A percentile compares a stretch with the other conserved stretches of the same genome.
Evolutionary conservation across 768 basidiomycete genomes (phyloP).

Genomic region (Suillus variegatus): DNA sequence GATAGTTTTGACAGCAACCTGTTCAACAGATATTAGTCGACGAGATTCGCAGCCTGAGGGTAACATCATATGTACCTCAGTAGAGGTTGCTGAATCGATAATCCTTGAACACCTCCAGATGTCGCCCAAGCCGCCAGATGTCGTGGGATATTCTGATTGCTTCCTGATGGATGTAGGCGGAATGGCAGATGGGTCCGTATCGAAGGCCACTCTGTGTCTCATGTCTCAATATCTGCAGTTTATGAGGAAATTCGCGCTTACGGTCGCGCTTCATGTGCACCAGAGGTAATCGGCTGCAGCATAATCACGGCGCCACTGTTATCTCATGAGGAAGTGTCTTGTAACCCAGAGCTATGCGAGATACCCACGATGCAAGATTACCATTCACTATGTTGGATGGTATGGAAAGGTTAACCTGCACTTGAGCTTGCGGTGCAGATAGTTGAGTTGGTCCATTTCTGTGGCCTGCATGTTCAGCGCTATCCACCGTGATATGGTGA

Average conservation of each 20-base stretch:
- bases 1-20: constrained; percentile 2
- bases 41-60: not conserved
- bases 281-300: not conserved
- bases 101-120: not conserved
- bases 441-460: not conserved
- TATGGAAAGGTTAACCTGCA: not conserved
- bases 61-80: not conserved
- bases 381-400: not conserved
- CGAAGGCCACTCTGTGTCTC: not conserved
- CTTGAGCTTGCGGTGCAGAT: not conserved
- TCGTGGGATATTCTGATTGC: too few relatives aligned
- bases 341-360: not conserved
- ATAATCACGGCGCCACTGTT: not conserved
- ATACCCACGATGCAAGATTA: not conserved
- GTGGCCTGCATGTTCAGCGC: not conserved
- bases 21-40: not conserved
- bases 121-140: constrained; percentile 1
- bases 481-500: not conserved
- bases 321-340: not conserved
- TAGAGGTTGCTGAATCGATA: not conserved
- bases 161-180: not conserved
- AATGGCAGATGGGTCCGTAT: not conserved
- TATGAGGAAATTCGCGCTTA: not conserved
- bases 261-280: not conserved
- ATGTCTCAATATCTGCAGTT: not conserved